A percentile compares a stretch with the other conserved stretches of the same genome.
Evolutionary conservation across 345 rosid species (phyloP).

Genomic region (Hibiscus trionum): DNA sequence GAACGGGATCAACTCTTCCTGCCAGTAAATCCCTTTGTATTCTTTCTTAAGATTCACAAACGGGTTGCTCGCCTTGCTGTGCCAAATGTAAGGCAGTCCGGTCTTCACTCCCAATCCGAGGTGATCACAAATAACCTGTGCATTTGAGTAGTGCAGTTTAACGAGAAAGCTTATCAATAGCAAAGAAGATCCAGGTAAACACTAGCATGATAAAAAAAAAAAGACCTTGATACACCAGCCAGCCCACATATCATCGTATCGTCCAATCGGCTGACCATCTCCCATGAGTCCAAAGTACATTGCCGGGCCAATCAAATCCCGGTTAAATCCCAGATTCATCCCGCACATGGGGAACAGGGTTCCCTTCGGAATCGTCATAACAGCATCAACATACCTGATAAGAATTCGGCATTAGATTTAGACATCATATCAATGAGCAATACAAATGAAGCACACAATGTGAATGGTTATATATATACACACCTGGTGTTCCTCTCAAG

Average conservation of each 20-base stretch:
- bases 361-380: slow-evolving; percentile 81
- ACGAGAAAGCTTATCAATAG: not conserved
- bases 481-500: slow-evolving; percentile 80
- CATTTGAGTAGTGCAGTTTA: not conserved
- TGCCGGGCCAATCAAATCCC: slow-evolving; percentile 77
- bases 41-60: slow-evolving; percentile 86
- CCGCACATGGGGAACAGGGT: slow-evolving; percentile 86
- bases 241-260: slow-evolving; percentile 94
- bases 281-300: slow-evolving; percentile 93
- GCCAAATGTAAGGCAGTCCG: slow-evolving; percentile 83
- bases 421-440: not conserved
- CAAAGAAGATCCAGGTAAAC: not conserved
- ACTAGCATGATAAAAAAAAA: not conserved
- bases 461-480: not conserved
- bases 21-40: slow-evolving; percentile 92
- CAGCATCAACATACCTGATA: slow-evolving; percentile 69
- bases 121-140: slow-evolving; percentile 78
- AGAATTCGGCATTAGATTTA: slow-evolving; percentile 6
- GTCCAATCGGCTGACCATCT: slow-evolving; percentile 82
- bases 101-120: slow-evolving; percentile 81
- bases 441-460: not conserved
- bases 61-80: slow-evolving; percentile 93
- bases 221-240: slow-evolving; percentile 75
- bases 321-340: slow-evolving; percentile 73
- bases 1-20: slow-evolving; percentile 88